phyloP scores from a whole-genome alignment of 1,284 basidiomycete species.

The Trichosporon sp. region DNA sequence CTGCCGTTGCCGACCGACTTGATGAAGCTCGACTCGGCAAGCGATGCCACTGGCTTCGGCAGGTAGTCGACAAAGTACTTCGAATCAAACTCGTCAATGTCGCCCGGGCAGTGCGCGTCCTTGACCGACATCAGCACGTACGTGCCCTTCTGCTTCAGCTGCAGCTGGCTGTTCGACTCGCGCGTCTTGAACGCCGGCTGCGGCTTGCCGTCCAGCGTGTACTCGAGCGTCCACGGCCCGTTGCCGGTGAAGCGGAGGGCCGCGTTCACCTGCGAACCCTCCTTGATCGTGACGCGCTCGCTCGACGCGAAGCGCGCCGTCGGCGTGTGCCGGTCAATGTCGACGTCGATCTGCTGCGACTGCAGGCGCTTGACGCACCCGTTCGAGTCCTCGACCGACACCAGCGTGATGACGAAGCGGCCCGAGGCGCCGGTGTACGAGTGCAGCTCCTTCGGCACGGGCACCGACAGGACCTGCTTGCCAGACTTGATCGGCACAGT shows the following conservation, averaged over 20 bases:
- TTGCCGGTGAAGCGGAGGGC: slow-evolving; percentile 82
- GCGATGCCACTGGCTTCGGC: slow-evolving; percentile 37
- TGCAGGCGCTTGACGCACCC: slow-evolving; percentile 76
- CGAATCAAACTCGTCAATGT: slow-evolving; percentile 54
- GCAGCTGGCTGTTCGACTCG: slow-evolving; percentile 66
- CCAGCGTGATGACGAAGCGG: slow-evolving; percentile 34
- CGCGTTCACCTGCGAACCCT: slow-evolving; percentile 66
- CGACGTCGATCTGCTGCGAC: slow-evolving; percentile 75
- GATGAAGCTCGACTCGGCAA: slow-evolving; percentile 39
- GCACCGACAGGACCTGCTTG: slow-evolving; percentile 30
- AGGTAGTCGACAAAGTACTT: slow-evolving; percentile 68
- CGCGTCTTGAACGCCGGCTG: slow-evolving; percentile 55
- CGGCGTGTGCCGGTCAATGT: slow-evolving; percentile 82
- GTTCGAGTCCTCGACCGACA: slow-evolving; percentile 81
- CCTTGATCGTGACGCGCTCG: slow-evolving; percentile 64
- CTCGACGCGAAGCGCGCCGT: slow-evolving; percentile 68
- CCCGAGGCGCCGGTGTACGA: slow-evolving; percentile 33
- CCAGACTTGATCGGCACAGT: slow-evolving; percentile 64
- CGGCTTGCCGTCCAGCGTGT: slow-evolving; percentile 58
- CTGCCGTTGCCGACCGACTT: slow-evolving; percentile 58
- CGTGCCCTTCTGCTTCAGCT: slow-evolving; percentile 63
- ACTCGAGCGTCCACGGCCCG: slow-evolving; percentile 81
- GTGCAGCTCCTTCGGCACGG: slow-evolving; percentile 33
- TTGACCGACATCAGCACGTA: slow-evolving; percentile 62
- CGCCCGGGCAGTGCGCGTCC: slow-evolving; percentile 80